phyloP scores from a whole-genome alignment of 1,139 yeast species.

The Saccharomyces uvarum region DNA sequence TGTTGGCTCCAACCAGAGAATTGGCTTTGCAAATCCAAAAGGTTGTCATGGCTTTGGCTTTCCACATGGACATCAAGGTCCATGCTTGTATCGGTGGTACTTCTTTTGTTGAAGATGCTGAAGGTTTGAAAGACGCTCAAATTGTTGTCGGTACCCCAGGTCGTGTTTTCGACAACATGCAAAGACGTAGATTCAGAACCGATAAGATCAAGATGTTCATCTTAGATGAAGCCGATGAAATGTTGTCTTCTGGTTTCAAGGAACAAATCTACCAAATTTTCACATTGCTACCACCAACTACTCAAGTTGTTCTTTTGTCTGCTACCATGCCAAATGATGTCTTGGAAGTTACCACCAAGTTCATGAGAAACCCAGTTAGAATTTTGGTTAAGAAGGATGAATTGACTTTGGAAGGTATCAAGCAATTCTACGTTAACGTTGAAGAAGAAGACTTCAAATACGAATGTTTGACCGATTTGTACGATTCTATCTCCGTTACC shows the following conservation, averaged over 20 bases:
- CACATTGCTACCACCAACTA: conserved; percentile 86
- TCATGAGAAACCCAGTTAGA: conserved; percentile 96
- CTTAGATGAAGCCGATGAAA: conserved; percentile 98
- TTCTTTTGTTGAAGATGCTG: conserved; percentile 81
- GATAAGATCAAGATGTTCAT: conserved; percentile 92
- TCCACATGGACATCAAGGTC: conserved; percentile 86
- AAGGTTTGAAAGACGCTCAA: conserved; percentile 85
- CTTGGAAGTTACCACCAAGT: conserved; percentile 90
- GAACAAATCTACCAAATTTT: conserved; percentile 96
- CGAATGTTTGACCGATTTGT: conserved; percentile 92
- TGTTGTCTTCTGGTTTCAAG: conserved; percentile 94
- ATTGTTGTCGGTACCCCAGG: conserved; percentile 99
- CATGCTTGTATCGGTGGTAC: conserved; percentile 99
- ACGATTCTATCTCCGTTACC: conserved; percentile 95
- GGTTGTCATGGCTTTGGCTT: conserved; percentile 89
- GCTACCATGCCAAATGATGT: conserved; percentile 99
- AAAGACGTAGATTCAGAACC: conserved; percentile 85
- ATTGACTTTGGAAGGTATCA: conserved; percentile 95
- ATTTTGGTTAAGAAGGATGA: conserved; percentile 97
- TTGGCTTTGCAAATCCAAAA: conserved; percentile 96
- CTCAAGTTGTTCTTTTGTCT: conserved; percentile 92
- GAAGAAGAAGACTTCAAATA: conserved; percentile 90
- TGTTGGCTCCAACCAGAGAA: conserved; percentile 98
- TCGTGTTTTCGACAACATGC: conserved; percentile 96
- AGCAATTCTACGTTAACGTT: conserved; percentile 91